Evolutionary conservation across 192 early-diverging fungal genomes (phyloP).

Genomic region (Cetraspora pellucida): DNA sequence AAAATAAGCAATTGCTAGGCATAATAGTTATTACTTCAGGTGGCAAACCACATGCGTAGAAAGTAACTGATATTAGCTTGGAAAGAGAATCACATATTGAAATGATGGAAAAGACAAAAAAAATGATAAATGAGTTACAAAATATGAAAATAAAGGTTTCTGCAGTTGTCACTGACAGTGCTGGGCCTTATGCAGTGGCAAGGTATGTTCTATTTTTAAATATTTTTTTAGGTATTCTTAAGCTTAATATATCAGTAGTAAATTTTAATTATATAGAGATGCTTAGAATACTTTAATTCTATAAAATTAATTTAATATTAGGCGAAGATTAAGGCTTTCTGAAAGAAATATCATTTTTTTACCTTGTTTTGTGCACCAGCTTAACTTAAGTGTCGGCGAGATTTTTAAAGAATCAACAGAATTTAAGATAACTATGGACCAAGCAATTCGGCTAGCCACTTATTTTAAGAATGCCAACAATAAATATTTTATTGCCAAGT

Average conservation of each 20-base stretch:
- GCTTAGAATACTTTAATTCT: neutral
- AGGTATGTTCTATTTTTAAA: constrained; percentile 13
- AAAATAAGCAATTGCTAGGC: constrained; percentile 8
- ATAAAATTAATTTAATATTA: neutral
- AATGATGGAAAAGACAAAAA: constrained; percentile 12
- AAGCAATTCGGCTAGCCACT: neutral
- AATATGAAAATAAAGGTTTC: neutral
- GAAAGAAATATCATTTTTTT: neutral
- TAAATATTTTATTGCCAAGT: constrained; percentile 6
- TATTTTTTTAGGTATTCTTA: constrained; percentile 20
- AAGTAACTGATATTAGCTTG: neutral
- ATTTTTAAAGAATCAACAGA: constrained; percentile 4
- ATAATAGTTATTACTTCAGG: constrained; percentile 1
- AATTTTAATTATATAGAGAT: too few relatives aligned
- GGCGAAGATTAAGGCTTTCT: neutral
- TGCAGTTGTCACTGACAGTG: constrained; percentile 15
- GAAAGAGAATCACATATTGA: neutral
- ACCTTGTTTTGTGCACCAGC: neutral
- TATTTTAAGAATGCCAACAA: constrained; percentile 8
- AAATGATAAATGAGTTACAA: neutral
- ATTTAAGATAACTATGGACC: neutral
- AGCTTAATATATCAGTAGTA: constrained; percentile 15
- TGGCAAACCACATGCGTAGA: neutral
- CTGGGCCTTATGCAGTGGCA: neutral
- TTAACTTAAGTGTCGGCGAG: neutral